phyloP scores from a whole-genome alignment of 2,329 filamentous ascomycete genomes.

The Dendrostoma leiphaemia region DNA sequence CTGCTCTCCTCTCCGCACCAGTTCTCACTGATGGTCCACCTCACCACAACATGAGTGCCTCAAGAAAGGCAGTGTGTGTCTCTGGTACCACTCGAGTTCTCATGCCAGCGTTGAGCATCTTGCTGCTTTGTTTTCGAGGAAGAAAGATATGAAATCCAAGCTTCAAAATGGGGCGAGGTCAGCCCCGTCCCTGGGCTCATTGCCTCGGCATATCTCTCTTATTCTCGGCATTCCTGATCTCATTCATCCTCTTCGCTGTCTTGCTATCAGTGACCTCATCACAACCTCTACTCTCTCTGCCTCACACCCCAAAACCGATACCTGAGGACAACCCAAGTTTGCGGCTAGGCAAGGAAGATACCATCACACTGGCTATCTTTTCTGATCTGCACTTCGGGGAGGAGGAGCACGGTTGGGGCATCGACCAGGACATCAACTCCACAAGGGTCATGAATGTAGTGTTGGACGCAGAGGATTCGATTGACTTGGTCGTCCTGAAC shows the following conservation, averaged over 20 bases:
- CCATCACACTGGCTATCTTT: conserved; percentile 40
- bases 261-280: not conserved
- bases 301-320: not conserved
- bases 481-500: conserved; percentile 64
- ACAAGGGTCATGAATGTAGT: conserved; percentile 55
- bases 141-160: too few species aligned
- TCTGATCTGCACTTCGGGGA: conserved; percentile 58
- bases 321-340: not conserved
- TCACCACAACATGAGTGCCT: too few species aligned
- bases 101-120: too few species aligned
- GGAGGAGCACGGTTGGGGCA: conserved; percentile 35
- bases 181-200: not conserved
- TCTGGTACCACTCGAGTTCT: too few species aligned
- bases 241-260: not conserved
- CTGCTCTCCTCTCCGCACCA: too few species aligned
- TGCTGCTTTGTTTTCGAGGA: too few species aligned
- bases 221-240: not conserved
- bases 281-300: not conserved
- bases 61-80: too few species aligned
- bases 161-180: not conserved
- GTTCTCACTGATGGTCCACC: too few species aligned
- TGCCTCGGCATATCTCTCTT: not conserved
- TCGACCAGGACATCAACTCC: conserved; percentile 55
- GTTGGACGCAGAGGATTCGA: conserved; percentile 53
- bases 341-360: not conserved